Base-by-base conservation (phyloP, 75 land plant genomes). In the Sequoia sempervirens region DNA sequence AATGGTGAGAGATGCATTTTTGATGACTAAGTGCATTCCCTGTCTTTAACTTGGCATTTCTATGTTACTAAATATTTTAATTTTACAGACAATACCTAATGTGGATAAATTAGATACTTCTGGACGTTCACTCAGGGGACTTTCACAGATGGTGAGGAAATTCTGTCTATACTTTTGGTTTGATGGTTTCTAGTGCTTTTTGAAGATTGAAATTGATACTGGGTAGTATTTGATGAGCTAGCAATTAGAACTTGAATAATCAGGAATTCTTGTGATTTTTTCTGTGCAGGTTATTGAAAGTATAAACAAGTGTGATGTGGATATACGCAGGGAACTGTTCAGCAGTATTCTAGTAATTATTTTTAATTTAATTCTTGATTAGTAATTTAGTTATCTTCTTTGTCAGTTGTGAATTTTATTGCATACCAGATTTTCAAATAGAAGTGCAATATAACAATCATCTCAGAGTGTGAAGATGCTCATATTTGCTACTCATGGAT, bases 291-390 rank as follows among this genome's bases (percentile, higher is more conserved):
- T 96, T 52, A 87, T 93, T 61, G 97, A 96, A 64, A 95, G 99
- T 88, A 93, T 96, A 84, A 95, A 91, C 78, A 96, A 87, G 86
- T 95, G 95, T 86, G 99, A 96, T 86, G 93, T 90, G 85, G 99
- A 96, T 84, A 96, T 96, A 40, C 94, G 99, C 30, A 91, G 94
- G 85, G 99, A 96, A 84, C 86, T 96, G 14, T 95, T 89, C 79
- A 93, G 94, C 81, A 93, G 93, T 75, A 94, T 96, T 64, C 80
- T 96, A 93, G 99, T 96, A 92, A 83, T 32, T 43, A 1, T 2
- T 78, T 78, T 20, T 40, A 75, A 45, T n/a, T 78, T 11, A 4
- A n/a, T 11, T 43, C 14, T 36, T 23, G 40, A 54, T 28, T 34
- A 54, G n/a, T n/a, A n/a, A n/a, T n/a, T n/a, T n/a, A n/a, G 13